Base-by-base conservation (phyloP, 2,329 filamentous ascomycete genomes). In the Fusarium palustre region DNA sequence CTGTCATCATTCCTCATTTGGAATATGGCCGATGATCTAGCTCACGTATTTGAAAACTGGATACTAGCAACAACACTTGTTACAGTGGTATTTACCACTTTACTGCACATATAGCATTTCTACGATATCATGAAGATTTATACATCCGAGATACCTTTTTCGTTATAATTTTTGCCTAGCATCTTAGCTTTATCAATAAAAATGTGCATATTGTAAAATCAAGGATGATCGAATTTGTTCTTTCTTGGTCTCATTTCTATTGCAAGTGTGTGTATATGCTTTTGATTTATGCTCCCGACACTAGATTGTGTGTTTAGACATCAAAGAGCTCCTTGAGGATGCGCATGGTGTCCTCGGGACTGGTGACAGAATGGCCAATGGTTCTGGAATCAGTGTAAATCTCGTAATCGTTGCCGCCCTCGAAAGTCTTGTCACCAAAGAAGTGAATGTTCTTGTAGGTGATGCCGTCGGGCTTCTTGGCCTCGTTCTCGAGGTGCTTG, bases 391-490 rank as follows among this genome's bases (percentile, higher is more conserved):
- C 95, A 71, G 83, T 85, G 81, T 91, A 98, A 78, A 99, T 97
- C 84, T 98, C 95, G 79, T 90, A 95, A 82, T 99, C 96, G 80
- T 98, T 99, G 66, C 96, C 96, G 69, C 96, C 95, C 79, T 90
- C 82, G 78, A 89, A 90, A 28, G 92, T 92, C 90, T 98, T 99
- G 86, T 99, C 96, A 71, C 96, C 96, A 76, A 98, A 99, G 87
- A 98, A 98, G 85, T 98, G 96, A 74, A 98, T 91, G 45, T 88
- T 95, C 73, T 89, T 92, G 85, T 95, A 98, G 25, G 90, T 83
- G 68, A 97, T 84, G 67, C 91, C 90, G 76, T 88, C 90, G 41
- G 87, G 84, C 79, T 87, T 85, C 82, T 86, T 83, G 69, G 91
- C 90, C 80, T 97, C 94, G 69, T 87, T 87, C 83, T 96, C 93